phyloP scores from a whole-genome alignment of 108 stramenopile species.

The Conticribra guillardii region DNA sequence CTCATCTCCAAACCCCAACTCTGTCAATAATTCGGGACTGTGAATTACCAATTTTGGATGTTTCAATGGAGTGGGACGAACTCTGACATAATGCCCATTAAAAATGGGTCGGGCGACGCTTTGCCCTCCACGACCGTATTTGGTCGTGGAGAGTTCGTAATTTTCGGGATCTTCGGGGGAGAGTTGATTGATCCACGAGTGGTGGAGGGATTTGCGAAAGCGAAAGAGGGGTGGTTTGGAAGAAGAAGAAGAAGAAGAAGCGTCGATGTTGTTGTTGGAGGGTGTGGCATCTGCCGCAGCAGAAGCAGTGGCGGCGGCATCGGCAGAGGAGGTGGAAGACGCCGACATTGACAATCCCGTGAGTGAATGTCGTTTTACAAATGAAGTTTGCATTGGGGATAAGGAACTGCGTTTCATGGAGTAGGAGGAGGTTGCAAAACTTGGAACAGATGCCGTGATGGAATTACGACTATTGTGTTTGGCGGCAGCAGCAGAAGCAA shows the following conservation, averaged over 20 bases:
- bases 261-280: background rate
- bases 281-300: background rate
- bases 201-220: constrained; percentile 28
- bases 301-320: background rate
- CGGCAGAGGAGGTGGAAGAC: background rate
- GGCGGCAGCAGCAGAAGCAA: background rate
- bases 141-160: constrained; percentile 11
- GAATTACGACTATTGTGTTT: too few species aligned
- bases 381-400: too few species aligned
- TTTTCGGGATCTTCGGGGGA: constrained; percentile 25
- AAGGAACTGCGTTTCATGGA: too few species aligned
- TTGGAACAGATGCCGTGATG: too few species aligned
- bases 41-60: constrained; percentile 68
- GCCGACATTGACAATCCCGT: too few species aligned
- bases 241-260: background rate
- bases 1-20: constrained; percentile 49
- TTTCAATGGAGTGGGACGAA: constrained; percentile 66
- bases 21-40: constrained; percentile 50
- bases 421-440: too few species aligned
- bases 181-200: constrained; percentile 28
- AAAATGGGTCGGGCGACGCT: constrained; percentile 66
- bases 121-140: background rate
- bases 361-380: too few species aligned
- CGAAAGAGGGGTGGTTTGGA: background rate
- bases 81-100: constrained; percentile 83